A percentile compares a stretch with the other conserved stretches of the same genome.
Conservation (phyloP, 1,139 yeast species). For the Yamadazyma friedrichii region DNA sequence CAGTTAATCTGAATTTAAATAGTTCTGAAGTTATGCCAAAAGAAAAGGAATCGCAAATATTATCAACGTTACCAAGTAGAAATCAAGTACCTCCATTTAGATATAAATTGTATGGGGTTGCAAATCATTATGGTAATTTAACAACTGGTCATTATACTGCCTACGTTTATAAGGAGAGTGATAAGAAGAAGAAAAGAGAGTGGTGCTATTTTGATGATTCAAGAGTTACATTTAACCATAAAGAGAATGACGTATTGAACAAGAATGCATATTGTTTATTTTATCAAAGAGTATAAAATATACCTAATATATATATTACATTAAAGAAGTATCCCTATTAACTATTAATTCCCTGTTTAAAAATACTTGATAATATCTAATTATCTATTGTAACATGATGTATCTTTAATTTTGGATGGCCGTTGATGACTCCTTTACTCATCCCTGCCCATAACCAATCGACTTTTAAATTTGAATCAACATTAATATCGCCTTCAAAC, state of each 20-base stretch:
- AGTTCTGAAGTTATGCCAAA: constrained; percentile 24
- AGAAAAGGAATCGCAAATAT: constrained; percentile 41
- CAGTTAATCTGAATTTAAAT: constrained; percentile 19
- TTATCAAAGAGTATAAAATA: constrained; percentile 42
- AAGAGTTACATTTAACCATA: constrained; percentile 44
- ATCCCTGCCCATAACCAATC: constrained; percentile 79
- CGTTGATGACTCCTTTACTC: constrained; percentile 53
- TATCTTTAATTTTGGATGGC: constrained; percentile 42
- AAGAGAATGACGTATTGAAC: constrained; percentile 47
- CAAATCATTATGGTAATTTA: constrained; percentile 80
- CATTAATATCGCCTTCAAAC: constrained; percentile 62
- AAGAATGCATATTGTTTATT: constrained; percentile 77
- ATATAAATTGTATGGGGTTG: constrained; percentile 79
- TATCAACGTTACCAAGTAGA: constrained; percentile 59
- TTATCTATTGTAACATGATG: constrained; percentile 5
- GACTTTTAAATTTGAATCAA: constrained; percentile 50
- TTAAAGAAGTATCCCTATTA: not conserved
- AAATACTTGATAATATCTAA: not conserved
- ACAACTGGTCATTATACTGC: constrained; percentile 94
- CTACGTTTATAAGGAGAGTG: constrained; percentile 61
- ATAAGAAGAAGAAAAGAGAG: constrained; percentile 34
- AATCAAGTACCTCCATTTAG: constrained; percentile 80
- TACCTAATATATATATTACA: not conserved
- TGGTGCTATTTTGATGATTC: constrained; percentile 86
- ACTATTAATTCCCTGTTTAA: not conserved